Evolutionary conservation across 139 green algal species (phyloP).

Genomic region (Picochlorum sp.): DNA sequence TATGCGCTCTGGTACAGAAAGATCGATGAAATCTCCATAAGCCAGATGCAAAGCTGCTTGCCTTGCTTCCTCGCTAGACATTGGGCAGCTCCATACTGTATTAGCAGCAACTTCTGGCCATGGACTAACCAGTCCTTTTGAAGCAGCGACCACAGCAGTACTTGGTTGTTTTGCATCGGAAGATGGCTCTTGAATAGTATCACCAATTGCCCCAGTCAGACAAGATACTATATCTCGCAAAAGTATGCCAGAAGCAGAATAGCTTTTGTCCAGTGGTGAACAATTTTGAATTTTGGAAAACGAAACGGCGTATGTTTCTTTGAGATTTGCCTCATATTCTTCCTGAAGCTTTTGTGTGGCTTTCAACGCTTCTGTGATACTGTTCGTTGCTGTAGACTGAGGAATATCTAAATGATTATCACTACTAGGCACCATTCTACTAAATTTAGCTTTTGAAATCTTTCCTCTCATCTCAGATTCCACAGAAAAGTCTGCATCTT

Average conservation of each 20-base stretch:
- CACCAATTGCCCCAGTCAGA: conserved; percentile 17
- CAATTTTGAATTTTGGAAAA: neutral
- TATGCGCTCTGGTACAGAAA: conserved; percentile 38
- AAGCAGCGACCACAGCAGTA: neutral
- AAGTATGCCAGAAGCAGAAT: conserved; percentile 23
- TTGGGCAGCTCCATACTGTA: conserved; percentile 5
- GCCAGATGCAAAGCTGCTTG: conserved; percentile 24
- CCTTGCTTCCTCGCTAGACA: conserved; percentile 2
- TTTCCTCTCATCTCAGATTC: neutral
- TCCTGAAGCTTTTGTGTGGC: neutral
- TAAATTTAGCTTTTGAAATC: no score
- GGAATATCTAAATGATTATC: neutral
- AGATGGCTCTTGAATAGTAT: neutral
- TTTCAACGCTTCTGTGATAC: neutral
- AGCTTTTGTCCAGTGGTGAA: conserved; percentile 12
- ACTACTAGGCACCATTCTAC: no score
- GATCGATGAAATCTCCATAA: conserved; percentile 49
- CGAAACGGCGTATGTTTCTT: conserved; percentile 12
- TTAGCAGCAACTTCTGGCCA: conserved; percentile 28
- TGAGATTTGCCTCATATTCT: conserved; percentile 4
- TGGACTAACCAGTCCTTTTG: conserved; percentile 3
- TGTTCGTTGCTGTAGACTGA: neutral
- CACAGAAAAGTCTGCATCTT: neutral
- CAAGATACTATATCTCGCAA: conserved; percentile 53
- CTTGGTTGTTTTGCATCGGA: neutral